Percentiles rank a stretch among this genome's conserved stretches.
phyloP scores from a whole-genome alignment of 768 basidiomycete genomes.

The Mycena metata region DNA sequence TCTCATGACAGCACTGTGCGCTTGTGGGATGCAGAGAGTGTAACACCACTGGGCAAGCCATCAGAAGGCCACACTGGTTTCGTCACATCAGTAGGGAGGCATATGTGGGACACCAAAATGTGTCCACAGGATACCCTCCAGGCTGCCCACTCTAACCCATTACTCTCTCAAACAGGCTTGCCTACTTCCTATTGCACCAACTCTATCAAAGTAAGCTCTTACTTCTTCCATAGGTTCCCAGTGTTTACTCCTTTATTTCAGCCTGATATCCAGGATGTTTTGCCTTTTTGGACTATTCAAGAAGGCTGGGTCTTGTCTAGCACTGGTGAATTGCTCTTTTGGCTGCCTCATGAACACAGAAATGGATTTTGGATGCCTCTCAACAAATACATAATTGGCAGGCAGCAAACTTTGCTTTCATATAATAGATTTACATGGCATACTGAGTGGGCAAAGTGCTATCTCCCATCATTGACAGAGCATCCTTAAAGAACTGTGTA shows the following conservation, averaged over 20 bases:
- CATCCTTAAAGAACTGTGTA: background rate
- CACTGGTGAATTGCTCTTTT: conserved; percentile 9
- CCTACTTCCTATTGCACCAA: background rate
- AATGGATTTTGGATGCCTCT: conserved; percentile 9
- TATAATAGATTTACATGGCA: background rate
- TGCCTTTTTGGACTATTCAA: conserved; percentile 11
- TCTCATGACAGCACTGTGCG: background rate
- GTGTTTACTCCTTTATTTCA: no score
- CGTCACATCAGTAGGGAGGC: background rate
- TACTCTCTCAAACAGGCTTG: background rate
- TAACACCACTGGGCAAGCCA: no score
- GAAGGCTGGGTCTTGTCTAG: conserved; percentile 16
- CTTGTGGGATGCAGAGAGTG: conserved; percentile 1
- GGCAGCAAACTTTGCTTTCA: conserved; percentile 12
- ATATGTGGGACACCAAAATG: background rate
- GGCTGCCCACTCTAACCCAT: background rate
- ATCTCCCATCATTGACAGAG: conserved; percentile 5
- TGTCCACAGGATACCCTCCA: background rate
- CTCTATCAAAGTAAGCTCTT: no score
- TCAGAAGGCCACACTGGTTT: no score
- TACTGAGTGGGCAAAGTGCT: conserved; percentile 7
- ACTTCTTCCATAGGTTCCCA: no score
- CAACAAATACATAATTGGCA: conserved; percentile 7
- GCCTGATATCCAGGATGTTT: background rate
- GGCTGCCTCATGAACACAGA: conserved; percentile 5